Conservation (phyloP, 2,329 filamentous ascomycete species). For the Cladosporium sp. region DNA sequence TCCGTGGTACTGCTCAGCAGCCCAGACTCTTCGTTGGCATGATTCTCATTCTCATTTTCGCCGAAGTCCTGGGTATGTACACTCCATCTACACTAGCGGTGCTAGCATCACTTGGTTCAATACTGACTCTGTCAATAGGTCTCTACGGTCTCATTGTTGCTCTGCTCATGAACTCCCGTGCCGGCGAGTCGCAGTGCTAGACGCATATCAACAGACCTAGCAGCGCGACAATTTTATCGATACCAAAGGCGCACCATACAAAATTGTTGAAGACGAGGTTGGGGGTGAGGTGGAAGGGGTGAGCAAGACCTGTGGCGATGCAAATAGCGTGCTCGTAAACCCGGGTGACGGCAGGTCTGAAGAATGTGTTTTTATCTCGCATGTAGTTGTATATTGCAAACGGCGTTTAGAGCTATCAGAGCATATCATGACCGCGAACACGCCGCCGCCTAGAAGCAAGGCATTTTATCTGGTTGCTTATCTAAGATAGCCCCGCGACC, state of each 20-base stretch:
- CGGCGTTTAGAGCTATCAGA: conserved; percentile 13
- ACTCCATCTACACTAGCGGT: background rate
- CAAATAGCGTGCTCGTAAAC: conserved; percentile 1
- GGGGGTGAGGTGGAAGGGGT: background rate
- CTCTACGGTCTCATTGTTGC: conserved; percentile 98
- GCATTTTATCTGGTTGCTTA: no score
- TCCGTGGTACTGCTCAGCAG: conserved; percentile 78
- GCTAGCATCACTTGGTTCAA: background rate
- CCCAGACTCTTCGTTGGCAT: conserved; percentile 89
- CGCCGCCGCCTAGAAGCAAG: no score
- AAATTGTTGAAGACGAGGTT: background rate
- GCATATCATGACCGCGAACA: no score
- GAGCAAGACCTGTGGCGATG: conserved; percentile 1
- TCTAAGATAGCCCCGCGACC: no score
- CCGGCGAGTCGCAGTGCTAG: conserved; percentile 53
- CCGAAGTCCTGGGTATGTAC: conserved; percentile 85
- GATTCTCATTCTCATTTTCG: conserved; percentile 99
- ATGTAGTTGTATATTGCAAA: conserved; percentile 22
- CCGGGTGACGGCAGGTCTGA: conserved; percentile 6
- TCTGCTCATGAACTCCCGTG: conserved; percentile 98
- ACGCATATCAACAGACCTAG: conserved; percentile 28
- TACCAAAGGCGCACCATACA: conserved; percentile 15
- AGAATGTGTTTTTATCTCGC: conserved; percentile 10
- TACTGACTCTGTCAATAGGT: conserved; percentile 49
- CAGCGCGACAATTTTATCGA: conserved; percentile 16